Evolutionary conservation across 2,329 filamentous ascomycete genomes (phyloP).

Genomic region (Fusarium denticulatum): DNA sequence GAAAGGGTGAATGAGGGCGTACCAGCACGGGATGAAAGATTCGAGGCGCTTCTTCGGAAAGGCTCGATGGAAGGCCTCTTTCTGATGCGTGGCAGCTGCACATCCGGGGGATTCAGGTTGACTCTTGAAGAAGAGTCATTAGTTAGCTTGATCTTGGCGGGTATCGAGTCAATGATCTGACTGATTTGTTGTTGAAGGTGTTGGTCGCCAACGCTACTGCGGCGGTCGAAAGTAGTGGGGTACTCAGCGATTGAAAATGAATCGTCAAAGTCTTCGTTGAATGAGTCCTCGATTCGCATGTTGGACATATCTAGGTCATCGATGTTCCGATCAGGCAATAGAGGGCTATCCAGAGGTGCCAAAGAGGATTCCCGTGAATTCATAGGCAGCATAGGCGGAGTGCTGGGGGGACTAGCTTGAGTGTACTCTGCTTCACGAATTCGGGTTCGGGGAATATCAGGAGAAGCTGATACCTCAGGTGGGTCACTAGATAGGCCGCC

Average conservation of each 20-base stretch:
- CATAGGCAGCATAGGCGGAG: conserved; percentile 51
- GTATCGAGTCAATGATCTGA: conserved; percentile 79
- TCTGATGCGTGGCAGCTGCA: conserved; percentile 60
- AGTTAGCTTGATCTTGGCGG: conserved; percentile 80
- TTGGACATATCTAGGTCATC: conserved; percentile 52
- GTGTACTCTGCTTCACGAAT: conserved; percentile 49
- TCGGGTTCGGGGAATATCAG: conserved; percentile 44
- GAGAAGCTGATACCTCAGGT: conserved; percentile 57
- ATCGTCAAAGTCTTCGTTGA: conserved; percentile 59
- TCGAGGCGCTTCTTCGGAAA: conserved; percentile 60
- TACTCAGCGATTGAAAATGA: conserved; percentile 48
- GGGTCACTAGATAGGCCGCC: conserved; percentile 54
- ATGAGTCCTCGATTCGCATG: conserved; percentile 56
- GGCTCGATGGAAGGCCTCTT: conserved; percentile 56
- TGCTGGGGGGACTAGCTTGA: conserved; percentile 59
- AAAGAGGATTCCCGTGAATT: conserved; percentile 46
- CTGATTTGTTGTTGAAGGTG: conserved; percentile 83
- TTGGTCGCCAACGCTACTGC: conserved; percentile 63
- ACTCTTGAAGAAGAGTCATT: conserved; percentile 58
- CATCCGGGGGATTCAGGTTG: conserved; percentile 68
- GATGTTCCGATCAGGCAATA: conserved; percentile 54
- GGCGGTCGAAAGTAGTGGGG: conserved; percentile 37
- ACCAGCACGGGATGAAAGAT: conserved; percentile 64
- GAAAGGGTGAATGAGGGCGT: conserved; percentile 77
- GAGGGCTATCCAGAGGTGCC: conserved; percentile 58